Conservation (phyloP, 805 yeast species). For the Candida ulmi region DNA sequence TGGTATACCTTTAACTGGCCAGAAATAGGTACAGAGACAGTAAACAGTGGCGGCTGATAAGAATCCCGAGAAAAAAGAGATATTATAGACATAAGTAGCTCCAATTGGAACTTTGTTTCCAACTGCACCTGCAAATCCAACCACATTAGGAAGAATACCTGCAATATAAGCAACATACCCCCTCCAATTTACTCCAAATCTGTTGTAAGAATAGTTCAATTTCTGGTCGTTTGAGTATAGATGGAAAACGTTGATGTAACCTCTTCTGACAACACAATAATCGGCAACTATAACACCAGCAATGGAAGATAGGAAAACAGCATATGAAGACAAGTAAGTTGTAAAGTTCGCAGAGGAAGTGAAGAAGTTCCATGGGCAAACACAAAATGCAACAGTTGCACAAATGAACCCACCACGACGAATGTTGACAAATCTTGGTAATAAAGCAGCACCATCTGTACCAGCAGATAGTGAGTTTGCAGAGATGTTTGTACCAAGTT, state of each 20-base stretch:
- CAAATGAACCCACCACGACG: slow-evolving; percentile 79
- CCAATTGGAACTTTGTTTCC: slow-evolving; percentile 75
- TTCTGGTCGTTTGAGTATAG: slow-evolving; percentile 44
- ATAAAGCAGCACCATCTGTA: slow-evolving; percentile 62
- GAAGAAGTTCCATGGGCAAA: slow-evolving; percentile 81
- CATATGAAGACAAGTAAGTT: slow-evolving; percentile 73
- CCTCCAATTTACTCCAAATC: slow-evolving; percentile 73
- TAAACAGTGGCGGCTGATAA: slow-evolving; percentile 51
- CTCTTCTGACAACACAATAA: slow-evolving; percentile 69
- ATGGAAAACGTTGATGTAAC: slow-evolving; percentile 57
- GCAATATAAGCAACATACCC: slow-evolving; percentile 75
- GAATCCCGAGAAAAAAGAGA: slow-evolving; percentile 78
- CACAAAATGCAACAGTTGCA: slow-evolving; percentile 62
- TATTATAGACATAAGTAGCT: slow-evolving; percentile 65
- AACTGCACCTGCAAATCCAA: slow-evolving; percentile 83
- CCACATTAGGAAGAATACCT: slow-evolving; percentile 79
- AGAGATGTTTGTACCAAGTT: slow-evolving; percentile 71
- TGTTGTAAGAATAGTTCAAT: slow-evolving; percentile 53
- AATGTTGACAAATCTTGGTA: slow-evolving; percentile 62
- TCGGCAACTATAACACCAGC: slow-evolving; percentile 73
- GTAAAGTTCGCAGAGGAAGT: slow-evolving; percentile 69
- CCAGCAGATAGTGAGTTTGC: slow-evolving; percentile 70
- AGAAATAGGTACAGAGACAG: slow-evolving; percentile 42
- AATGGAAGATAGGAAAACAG: slow-evolving; percentile 77
- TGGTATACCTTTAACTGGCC: slow-evolving; percentile 48